Evolutionary conservation across 495 filamentous ascomycete species (phyloP).

Genomic region (Viridothelium virens): DNA sequence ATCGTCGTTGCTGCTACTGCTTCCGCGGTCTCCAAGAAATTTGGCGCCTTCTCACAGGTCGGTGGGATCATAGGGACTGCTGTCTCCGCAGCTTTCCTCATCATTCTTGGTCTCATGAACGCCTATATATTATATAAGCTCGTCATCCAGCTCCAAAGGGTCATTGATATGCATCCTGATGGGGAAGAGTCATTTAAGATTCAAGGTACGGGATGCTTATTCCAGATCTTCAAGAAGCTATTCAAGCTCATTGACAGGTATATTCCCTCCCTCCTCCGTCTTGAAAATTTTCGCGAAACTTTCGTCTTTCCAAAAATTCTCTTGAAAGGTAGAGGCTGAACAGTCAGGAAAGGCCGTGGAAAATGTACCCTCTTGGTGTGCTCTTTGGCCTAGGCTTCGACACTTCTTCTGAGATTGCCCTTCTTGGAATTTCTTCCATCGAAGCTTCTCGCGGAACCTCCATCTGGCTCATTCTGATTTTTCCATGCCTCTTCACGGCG

Average conservation of each 20-base stretch:
- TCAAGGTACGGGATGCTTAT: constrained; percentile 69
- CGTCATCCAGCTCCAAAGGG: constrained; percentile 54
- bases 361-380: constrained; percentile 89
- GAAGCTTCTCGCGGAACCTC: constrained; percentile 76
- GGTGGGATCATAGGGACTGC: constrained; percentile 81
- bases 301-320: not conserved
- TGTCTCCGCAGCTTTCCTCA: constrained; percentile 72
- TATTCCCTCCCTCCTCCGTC: constrained; percentile 7
- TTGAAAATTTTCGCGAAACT: not conserved
- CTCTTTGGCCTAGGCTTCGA: constrained; percentile 94
- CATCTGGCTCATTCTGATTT: constrained; percentile 92
- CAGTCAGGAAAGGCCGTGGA: constrained; percentile 61
- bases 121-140: constrained; percentile 74
- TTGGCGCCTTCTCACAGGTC: constrained; percentile 71
- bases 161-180: constrained; percentile 42
- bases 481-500: constrained; percentile 85
- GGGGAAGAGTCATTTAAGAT: constrained; percentile 56
- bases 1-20: constrained; percentile 85
- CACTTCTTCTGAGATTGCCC: constrained; percentile 86
- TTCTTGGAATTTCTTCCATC: constrained; percentile 82
- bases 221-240: constrained; percentile 60
- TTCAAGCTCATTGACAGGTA: constrained; percentile 75
- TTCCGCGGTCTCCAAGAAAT: constrained; percentile 67
- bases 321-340: constrained; percentile 8
- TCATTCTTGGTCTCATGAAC: constrained; percentile 78